Percentiles rank a stretch among this genome's conserved stretches.
These are phyloP conservation scores for Neopestalotiopsis sp. DNA, from an alignment of 2,329 filamentous ascomycete genomes.

Conservation along the genomic window DNA sequence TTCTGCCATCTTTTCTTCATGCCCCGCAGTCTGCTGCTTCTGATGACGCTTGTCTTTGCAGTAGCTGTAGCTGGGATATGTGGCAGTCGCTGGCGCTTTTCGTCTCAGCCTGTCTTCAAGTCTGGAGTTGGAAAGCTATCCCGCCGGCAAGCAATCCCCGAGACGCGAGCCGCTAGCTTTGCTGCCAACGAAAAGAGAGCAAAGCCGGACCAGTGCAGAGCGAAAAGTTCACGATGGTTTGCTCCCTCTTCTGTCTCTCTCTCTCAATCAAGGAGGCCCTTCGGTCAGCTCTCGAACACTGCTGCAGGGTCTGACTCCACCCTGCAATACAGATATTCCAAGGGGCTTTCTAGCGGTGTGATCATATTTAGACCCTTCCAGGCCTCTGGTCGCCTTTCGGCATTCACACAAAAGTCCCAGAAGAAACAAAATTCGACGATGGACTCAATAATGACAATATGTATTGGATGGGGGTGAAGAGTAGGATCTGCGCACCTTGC, in stretches of 20 bases:
- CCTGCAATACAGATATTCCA: neutral
- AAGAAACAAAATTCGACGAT: neutral
- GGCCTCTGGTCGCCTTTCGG: neutral
- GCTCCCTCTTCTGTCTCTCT: too few species aligned
- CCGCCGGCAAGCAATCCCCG: neutral
- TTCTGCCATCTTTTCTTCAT: neutral
- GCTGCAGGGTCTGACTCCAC: conserved; percentile 6
- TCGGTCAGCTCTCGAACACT: neutral
- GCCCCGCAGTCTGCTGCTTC: neutral
- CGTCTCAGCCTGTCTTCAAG: neutral
- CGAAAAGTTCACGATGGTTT: neutral
- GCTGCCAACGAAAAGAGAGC: neutral
- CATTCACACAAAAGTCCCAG: neutral
- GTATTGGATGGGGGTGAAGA: neutral
- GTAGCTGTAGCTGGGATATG: neutral
- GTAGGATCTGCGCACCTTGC: conserved; percentile 27
- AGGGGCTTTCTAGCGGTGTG: conserved; percentile 3
- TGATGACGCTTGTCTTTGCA: neutral
- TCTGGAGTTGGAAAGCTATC: neutral
- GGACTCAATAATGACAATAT: neutral
- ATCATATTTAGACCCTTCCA: neutral
- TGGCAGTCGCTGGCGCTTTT: neutral
- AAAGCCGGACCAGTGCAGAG: neutral
- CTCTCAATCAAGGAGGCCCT: neutral
- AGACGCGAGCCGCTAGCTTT: neutral